Evolutionary conservation across 1,139 yeast species (phyloP), one percentile per base, ranked within the genome.

Genomic region (Sugiyamaella xylanicola): DNA sequence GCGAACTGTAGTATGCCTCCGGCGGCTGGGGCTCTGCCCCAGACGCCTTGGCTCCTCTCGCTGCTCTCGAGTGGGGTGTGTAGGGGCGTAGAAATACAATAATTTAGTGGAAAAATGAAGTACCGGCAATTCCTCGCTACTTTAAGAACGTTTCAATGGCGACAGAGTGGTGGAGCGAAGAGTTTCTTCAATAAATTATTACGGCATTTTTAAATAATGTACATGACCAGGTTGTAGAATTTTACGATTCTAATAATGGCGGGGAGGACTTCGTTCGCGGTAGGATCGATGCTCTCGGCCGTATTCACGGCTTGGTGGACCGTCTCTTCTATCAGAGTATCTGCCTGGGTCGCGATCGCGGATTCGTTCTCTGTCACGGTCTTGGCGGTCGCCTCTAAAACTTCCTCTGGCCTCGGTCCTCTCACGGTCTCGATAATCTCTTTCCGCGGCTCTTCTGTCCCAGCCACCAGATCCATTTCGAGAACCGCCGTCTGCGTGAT

Each of bases 251-350:
- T 17, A 17, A 40, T 20, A 40, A 40, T 40, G 44, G 44, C 36
- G 47, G 19, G 47, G 47, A 25, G 47, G 47, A 27, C 47, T 43
- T 22, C 45, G 29, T n/a, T 41, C 45, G 17, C 47, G 35, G 37
- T 43, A 43, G 16, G 37, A n/a, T 4, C 37, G 19, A 21, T 32
- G 37, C n/a, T 32, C 37, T 4, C 37, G 37, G 15, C 15, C 32
- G 37, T 22, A 22, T 8, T 43, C 37, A 15, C 47, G 47, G 16
- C n/a, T n/a, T 29, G 37, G 29, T 25, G 29, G 29, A 3, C 16
- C 15, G 11, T 40, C 44, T 4, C 44, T 5, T 4, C 44, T 5
- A 7, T 40, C 44, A 9, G 20, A 25, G 27, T 22, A 42, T 27
- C 46, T 22, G 3, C 15, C 46, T 4, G 35, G 43, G 32, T 47